Conservation (phyloP, 2,329 filamentous ascomycete species). For the Neurospora sp. region DNA sequence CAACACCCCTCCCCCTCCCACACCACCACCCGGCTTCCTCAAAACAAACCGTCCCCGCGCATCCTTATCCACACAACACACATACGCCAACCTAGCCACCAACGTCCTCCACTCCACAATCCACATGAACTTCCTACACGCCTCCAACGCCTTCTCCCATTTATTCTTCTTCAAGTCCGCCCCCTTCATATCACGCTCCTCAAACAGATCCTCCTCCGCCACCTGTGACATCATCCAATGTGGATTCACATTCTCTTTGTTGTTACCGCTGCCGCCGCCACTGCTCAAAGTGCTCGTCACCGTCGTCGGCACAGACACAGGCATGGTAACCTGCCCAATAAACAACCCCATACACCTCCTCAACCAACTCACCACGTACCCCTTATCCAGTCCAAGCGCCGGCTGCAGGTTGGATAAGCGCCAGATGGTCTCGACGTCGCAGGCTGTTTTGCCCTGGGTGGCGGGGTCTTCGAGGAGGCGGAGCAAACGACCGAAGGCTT, state of each 20-base stretch:
- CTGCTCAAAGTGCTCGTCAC: background rate
- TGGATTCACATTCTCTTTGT: background rate
- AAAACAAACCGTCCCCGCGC: background rate
- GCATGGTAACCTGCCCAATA: background rate
- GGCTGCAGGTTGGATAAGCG: background rate
- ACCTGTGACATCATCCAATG: background rate
- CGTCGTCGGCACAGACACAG: background rate
- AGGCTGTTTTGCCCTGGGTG: background rate
- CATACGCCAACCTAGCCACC: slow-evolving; percentile 4
- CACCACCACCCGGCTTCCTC: slow-evolving; percentile 2
- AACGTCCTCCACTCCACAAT: background rate
- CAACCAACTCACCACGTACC: slow-evolving; percentile 1
- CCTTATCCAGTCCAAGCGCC: background rate
- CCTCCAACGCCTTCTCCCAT: slow-evolving; percentile 2
- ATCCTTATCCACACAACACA: slow-evolving; percentile 1
- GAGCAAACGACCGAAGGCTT: background rate
- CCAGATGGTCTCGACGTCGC: slow-evolving; percentile 1
- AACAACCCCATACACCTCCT: slow-evolving; percentile 1
- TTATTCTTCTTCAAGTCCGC: background rate
- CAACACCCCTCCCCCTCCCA: background rate
- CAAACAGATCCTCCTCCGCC: background rate
- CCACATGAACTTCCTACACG: slow-evolving; percentile 6
- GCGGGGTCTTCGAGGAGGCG: background rate
- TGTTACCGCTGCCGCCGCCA: background rate
- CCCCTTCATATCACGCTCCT: background rate